These are phyloP conservation scores for Arxiozyma telluris DNA, from an alignment of 1,139 yeast species.

Conservation along the genomic window DNA sequence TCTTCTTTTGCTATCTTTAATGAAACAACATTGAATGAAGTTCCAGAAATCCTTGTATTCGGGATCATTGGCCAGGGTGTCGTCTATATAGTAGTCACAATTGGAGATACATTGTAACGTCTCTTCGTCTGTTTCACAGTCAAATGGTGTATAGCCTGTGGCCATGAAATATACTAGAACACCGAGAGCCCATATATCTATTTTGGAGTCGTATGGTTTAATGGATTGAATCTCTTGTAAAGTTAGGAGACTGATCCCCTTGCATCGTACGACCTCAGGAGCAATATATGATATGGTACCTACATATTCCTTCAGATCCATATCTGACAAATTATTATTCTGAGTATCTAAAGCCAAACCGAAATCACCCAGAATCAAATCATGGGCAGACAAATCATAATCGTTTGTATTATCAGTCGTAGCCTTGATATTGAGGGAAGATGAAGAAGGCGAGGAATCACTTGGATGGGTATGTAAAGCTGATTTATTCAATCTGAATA, in stretches of 20 bases:
- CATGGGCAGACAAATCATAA: constrained; percentile 33
- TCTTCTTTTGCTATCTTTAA: constrained; percentile 39
- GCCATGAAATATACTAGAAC: constrained; percentile 63
- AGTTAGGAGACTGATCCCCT: constrained; percentile 31
- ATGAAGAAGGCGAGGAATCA: neutral
- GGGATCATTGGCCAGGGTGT: constrained; percentile 17
- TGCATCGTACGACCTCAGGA: constrained; percentile 50
- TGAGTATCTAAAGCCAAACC: constrained; percentile 38
- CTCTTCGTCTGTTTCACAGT: constrained; percentile 63
- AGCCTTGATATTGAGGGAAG: neutral
- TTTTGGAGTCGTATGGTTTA: constrained; percentile 43
- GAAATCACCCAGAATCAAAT: constrained; percentile 61
- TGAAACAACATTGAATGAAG: constrained; percentile 50
- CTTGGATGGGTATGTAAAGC: constrained; percentile 12
- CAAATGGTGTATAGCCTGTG: constrained; percentile 74
- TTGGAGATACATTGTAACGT: constrained; percentile 52
- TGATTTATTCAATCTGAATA: constrained; percentile 35
- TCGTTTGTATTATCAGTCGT: constrained; percentile 4
- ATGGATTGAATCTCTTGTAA: constrained; percentile 12
- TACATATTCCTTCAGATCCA: constrained; percentile 37
- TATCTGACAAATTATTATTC: constrained; percentile 7
- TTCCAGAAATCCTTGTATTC: constrained; percentile 45
- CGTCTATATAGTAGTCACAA: constrained; percentile 49
- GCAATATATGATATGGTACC: constrained; percentile 76
- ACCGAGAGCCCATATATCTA: constrained; percentile 75